phyloP scores from a whole-genome alignment of 768 basidiomycete genomes.

The Saitozyma podzolica region DNA sequence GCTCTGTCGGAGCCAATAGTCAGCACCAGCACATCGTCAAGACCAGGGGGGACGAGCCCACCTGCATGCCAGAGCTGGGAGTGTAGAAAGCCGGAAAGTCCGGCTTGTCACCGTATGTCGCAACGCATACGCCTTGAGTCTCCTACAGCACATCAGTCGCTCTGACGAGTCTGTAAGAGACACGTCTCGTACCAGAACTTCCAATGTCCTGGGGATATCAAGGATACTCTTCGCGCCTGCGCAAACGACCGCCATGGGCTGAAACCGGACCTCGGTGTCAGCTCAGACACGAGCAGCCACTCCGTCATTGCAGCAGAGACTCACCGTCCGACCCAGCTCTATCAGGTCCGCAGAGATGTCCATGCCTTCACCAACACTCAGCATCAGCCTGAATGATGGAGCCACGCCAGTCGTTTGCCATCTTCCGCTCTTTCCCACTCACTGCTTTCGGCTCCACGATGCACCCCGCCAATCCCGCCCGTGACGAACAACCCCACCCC shows the following conservation, averaged over 20 bases:
- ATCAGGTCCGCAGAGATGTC: conserved; percentile 93
- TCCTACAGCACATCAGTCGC: conserved; percentile 60
- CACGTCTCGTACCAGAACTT: conserved; percentile 49
- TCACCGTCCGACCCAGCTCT: conserved; percentile 73
- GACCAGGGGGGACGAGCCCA: conserved; percentile 52
- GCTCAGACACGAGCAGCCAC: neutral
- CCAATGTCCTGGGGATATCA: conserved; percentile 72
- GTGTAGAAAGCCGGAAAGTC: conserved; percentile 96
- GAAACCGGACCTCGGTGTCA: neutral
- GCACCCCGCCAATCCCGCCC: conserved; percentile 88
- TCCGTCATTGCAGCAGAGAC: neutral
- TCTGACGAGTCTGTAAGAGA: neutral
- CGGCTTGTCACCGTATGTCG: conserved; percentile 69
- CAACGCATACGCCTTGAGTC: conserved; percentile 88
- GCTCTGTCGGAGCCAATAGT: conserved; percentile 57
- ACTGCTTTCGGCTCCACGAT: conserved; percentile 72
- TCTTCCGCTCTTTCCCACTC: conserved; percentile 21
- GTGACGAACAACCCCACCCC: conserved; percentile 81
- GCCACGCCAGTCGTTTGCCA: neutral
- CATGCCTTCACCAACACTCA: conserved; percentile 62
- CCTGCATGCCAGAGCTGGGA: conserved; percentile 73
- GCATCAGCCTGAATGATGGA: neutral
- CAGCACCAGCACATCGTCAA: conserved; percentile 2
- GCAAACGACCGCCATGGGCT: conserved; percentile 84
- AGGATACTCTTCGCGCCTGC: conserved; percentile 93